Base-by-base conservation (phyloP, 257 asterid species). In the Penstemon davidsonii region DNA sequence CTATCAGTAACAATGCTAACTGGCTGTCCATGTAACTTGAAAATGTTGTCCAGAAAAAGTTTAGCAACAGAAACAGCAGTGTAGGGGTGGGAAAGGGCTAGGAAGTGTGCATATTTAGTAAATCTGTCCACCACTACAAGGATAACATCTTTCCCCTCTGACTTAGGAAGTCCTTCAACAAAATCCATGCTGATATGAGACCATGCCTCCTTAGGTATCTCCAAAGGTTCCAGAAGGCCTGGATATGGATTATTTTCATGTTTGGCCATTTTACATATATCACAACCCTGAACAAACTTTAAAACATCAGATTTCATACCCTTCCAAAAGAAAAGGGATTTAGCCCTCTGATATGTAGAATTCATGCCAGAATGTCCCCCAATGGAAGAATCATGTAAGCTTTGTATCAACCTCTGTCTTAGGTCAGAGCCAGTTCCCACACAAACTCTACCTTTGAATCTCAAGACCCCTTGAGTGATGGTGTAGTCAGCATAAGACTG, bases 111-210 rank as follows among this genome's bases (percentile, higher is more conserved):
- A 15, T 43, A 60, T 5, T 62, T 68, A 0, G 67, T 62, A 0
- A 41, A 5, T 4, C 68, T 36, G 8, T 55, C 75, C 3, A 76
- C 55, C 1, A 75, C 55, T 0, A 75, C 80, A 18, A 52, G 4
- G 0, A 76, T 71, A 0, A 55, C 38, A 4, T 43, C 33, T 1
- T 15, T 5, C 0, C 73, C 73, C 0, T 11, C 4, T 0, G 69
- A 76, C 0, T 4, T 18, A 0, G 70, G 73, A 0, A 76, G 13
- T 0, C 47, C 37, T 5, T 55, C 55, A 0, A 69, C 47, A 7
- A 69, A 75, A 4, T 69, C 60, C 56, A 70, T 12, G 1, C 64
- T 18, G 0, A 64, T 50, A 2, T 65, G 33, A 1, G 5, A 0
- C 74, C 81, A 76, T 0, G 68, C 63, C 3, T 13, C 7, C 1